These are phyloP conservation scores for Hyphopichia homilentoma DNA, from an alignment of 805 yeast genomes.

Conservation along the genomic window DNA sequence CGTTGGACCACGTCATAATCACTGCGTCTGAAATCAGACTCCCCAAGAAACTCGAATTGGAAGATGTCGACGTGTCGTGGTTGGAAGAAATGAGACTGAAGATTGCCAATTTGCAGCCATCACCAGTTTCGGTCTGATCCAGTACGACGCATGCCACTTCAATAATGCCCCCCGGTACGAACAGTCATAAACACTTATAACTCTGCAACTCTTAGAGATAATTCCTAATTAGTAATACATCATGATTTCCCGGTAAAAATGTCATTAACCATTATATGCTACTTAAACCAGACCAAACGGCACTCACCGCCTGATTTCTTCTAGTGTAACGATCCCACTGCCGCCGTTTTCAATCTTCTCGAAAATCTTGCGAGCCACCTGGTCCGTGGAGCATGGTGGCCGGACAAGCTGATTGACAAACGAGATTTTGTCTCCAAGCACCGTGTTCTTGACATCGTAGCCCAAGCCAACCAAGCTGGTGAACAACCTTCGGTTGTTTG, in stretches of 20 bases:
- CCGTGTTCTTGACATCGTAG: conserved; percentile 38
- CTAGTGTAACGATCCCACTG: conserved; percentile 57
- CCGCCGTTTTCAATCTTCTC: conserved; percentile 48
- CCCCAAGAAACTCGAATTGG: conserved; percentile 20
- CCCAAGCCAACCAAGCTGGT: conserved; percentile 41
- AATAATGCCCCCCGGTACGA: no score
- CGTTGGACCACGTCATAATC: conserved; percentile 12
- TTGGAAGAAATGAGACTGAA: conserved; percentile 11
- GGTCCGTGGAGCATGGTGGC: conserved; percentile 64
- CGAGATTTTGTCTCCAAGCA: conserved; percentile 36
- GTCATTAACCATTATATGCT: no score
- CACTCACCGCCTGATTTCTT: conserved; percentile 32
- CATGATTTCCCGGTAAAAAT: no score
- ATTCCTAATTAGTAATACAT: no score
- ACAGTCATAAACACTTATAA: no score
- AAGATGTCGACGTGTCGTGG: conserved; percentile 25
- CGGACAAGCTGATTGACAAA: conserved; percentile 47
- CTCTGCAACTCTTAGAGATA: no score
- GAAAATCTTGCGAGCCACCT: conserved; percentile 58
- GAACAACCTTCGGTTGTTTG: conserved; percentile 36
- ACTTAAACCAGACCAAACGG: no score
- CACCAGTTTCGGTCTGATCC: no score
- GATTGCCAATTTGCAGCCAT: no score
- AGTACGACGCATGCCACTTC: no score
- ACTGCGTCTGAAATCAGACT: conserved; percentile 11